Evolutionary conservation across 805 yeast genomes (phyloP).

Genomic region (Kuraishia hungarica): DNA sequence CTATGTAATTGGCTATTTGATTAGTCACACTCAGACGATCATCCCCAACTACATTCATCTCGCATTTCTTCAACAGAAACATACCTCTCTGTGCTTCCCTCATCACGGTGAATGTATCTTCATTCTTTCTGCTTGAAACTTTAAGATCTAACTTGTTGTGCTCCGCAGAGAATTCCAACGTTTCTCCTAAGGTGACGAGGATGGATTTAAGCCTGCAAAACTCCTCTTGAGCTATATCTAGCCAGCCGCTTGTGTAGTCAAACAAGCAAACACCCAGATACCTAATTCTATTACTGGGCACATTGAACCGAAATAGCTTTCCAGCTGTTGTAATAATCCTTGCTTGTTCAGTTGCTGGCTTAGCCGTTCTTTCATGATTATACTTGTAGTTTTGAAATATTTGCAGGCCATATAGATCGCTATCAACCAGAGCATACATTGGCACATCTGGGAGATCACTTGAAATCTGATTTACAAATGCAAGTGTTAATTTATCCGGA

Average conservation of each 20-base stretch:
- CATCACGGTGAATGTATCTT: background rate
- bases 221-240: conserved; percentile 11
- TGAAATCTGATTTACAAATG: conserved; percentile 25
- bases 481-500: conserved; percentile 49
- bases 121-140: too few species aligned
- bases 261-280: conserved; percentile 33
- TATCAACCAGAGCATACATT: conserved; percentile 44
- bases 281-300: conserved; percentile 6
- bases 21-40: background rate
- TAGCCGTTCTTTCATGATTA: background rate
- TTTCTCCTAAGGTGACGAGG: background rate
- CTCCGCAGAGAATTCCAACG: background rate
- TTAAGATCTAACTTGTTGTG: too few species aligned
- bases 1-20: background rate
- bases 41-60: conserved; percentile 23
- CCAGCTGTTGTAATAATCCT: too few species aligned
- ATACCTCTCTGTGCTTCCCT: conserved; percentile 48
- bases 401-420: conserved; percentile 56
- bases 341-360: too few species aligned
- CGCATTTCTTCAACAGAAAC: conserved; percentile 43
- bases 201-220: background rate
- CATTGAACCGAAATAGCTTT: too few species aligned
- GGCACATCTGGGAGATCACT: conserved; percentile 24
- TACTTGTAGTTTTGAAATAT: conserved; percentile 32
- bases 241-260: conserved; percentile 26